phyloP scores from a whole-genome alignment of 371 early-diverging fungal species.

The Mortierella sp. region DNA sequence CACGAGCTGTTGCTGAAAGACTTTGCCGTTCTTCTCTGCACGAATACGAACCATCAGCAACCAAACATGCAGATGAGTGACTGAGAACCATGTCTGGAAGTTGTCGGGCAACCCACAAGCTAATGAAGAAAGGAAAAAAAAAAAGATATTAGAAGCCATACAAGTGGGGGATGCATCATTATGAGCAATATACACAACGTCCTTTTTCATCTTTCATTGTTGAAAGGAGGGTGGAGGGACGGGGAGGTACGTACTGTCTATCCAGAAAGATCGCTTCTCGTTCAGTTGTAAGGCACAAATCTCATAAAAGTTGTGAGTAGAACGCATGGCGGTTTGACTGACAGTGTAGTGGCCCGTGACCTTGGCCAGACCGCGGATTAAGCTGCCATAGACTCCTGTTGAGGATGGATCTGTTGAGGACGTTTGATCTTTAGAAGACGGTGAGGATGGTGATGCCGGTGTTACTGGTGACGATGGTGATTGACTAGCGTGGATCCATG shows the following conservation, averaged over 20 bases:
- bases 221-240: neutral
- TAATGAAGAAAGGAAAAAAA: slow-evolving; percentile 21
- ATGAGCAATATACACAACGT: neutral
- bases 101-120: slow-evolving; percentile 83
- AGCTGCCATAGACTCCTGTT: slow-evolving; percentile 37
- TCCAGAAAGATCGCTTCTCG: slow-evolving; percentile 65
- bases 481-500: slow-evolving; percentile 25
- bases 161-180: neutral
- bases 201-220: neutral
- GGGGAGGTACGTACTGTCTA: slow-evolving; percentile 57
- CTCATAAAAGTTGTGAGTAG: slow-evolving; percentile 64
- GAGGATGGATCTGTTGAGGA: neutral
- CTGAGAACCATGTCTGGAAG: slow-evolving; percentile 95
- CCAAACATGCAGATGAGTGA: slow-evolving; percentile 94
- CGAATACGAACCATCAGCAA: slow-evolving; percentile 88
- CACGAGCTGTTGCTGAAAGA: slow-evolving; percentile 88
- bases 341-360: slow-evolving; percentile 66
- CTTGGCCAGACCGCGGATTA: slow-evolving; percentile 55
- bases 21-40: slow-evolving; percentile 74
- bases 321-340: slow-evolving; percentile 65
- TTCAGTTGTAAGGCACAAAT: slow-evolving; percentile 63
- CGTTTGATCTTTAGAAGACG: slow-evolving; percentile 10
- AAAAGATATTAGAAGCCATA: neutral
- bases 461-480: slow-evolving; percentile 12
- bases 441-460: slow-evolving; percentile 12